Percentiles rank a stretch among this genome's conserved stretches.
phyloP scores from a whole-genome alignment of 208 protist species.

The Trichomonas tenax region DNA sequence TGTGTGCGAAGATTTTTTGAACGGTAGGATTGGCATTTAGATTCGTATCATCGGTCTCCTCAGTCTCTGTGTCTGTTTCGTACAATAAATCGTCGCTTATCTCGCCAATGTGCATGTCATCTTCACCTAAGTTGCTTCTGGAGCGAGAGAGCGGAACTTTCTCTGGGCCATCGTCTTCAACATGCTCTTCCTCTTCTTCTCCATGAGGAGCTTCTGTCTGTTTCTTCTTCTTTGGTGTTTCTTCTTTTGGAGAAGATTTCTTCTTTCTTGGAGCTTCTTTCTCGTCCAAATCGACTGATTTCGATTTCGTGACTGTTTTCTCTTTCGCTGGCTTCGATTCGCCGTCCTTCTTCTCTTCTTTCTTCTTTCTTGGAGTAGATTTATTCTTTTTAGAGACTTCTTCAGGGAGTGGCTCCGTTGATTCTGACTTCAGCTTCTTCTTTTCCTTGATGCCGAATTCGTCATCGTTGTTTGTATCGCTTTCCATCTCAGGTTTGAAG shows the following conservation, averaged over 20 bases:
- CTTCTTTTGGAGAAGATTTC: background rate
- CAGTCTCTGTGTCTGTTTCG: background rate
- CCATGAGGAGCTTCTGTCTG: background rate
- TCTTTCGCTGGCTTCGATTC: background rate
- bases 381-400: too few relatives aligned
- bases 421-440: background rate
- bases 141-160: background rate
- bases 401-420: background rate
- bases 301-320: background rate
- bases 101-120: background rate
- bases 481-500: background rate
- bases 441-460: background rate
- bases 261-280: background rate
- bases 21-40: background rate
- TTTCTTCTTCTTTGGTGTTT: background rate
- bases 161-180: background rate
- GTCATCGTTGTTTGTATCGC: background rate
- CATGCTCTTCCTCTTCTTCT: background rate
- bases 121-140: background rate
- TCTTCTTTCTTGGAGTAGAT: background rate
- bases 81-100: background rate
- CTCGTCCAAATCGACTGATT: background rate
- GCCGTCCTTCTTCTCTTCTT: background rate
- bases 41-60: background rate
- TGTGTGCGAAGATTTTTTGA: background rate